Percentiles rank a stretch among this genome's conserved stretches.
Evolutionary conservation across 768 basidiomycete species (phyloP).

Genomic region (Trametes cinnabarina): DNA sequence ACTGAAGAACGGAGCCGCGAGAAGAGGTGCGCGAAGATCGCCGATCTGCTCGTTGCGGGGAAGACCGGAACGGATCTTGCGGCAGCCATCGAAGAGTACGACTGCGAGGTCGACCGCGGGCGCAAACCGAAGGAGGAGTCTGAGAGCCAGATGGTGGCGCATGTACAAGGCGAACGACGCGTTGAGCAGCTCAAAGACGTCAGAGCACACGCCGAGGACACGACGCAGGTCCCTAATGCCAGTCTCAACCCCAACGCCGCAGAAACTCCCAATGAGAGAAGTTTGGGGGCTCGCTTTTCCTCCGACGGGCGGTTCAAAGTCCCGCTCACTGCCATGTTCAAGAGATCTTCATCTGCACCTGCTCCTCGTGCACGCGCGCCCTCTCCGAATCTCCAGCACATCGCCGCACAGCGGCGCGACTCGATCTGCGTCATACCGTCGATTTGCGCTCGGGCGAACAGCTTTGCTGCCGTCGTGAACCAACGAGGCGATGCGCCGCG

Average conservation of each 20-base stretch:
- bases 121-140: conserved; percentile 29
- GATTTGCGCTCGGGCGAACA: conserved; percentile 9
- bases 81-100: conserved; percentile 62
- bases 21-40: conserved; percentile 65
- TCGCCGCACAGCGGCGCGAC: conserved; percentile 11
- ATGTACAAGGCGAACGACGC: conserved; percentile 14
- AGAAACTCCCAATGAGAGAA: conserved; percentile 1
- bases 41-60: conserved; percentile 61
- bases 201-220: conserved; percentile 12
- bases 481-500: neutral
- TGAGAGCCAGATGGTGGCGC: conserved; percentile 7
- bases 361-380: conserved; percentile 30
- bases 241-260: neutral
- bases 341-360: conserved; percentile 59
- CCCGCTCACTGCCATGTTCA: conserved; percentile 64
- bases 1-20: conserved; percentile 49
- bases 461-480: conserved; percentile 1
- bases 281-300: conserved; percentile 3
- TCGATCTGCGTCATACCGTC: conserved; percentile 14
- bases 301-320: conserved; percentile 38
- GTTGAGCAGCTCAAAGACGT: neutral
- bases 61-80: conserved; percentile 64
- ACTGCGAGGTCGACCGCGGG: conserved; percentile 29
- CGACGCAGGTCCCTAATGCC: neutral
- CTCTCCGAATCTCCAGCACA: conserved; percentile 3